Conservation (phyloP, 495 filamentous ascomycete genomes). For the Penicillium malachiteum region DNA sequence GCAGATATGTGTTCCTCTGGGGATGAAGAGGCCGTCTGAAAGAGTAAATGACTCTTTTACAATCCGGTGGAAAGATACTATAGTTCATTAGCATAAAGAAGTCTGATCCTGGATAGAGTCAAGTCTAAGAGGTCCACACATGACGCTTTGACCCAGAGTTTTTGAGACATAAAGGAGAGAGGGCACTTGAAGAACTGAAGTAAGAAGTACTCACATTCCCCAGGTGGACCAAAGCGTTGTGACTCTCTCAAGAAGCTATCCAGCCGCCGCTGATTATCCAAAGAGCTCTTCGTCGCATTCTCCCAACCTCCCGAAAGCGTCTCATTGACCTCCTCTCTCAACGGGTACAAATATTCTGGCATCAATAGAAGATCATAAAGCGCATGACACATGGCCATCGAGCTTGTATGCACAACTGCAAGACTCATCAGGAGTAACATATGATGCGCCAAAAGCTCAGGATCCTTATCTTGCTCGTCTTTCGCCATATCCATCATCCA, state of each 20-base stretch:
- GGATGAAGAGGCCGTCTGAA: slow-evolving; percentile 29
- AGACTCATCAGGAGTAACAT: slow-evolving; percentile 30
- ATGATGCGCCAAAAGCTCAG: slow-evolving; percentile 28
- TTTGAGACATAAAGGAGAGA: no score
- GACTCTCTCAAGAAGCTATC: slow-evolving; percentile 43
- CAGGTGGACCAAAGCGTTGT: slow-evolving; percentile 33
- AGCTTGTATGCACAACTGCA: slow-evolving; percentile 34
- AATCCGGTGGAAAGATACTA: slow-evolving; percentile 34
- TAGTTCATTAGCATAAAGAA: no score
- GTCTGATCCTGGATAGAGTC: background rate
- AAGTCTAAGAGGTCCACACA: background rate
- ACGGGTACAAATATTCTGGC: slow-evolving; percentile 29
- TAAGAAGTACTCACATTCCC: slow-evolving; percentile 24
- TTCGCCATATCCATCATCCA: slow-evolving; percentile 39
- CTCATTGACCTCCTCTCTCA: slow-evolving; percentile 30
- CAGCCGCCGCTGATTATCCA: slow-evolving; percentile 19
- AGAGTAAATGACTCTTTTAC: slow-evolving; percentile 24
- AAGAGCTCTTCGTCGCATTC: slow-evolving; percentile 18
- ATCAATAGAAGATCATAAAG: slow-evolving; percentile 32
- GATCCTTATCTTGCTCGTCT: slow-evolving; percentile 20
- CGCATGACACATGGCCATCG: slow-evolving; percentile 32
- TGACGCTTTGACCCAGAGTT: background rate
- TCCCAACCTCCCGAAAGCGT: slow-evolving; percentile 27
- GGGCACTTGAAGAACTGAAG: no score
- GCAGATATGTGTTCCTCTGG: slow-evolving; percentile 32